phyloP scores from a whole-genome alignment of 2,329 filamentous ascomycete genomes.

The Atkinsonella hypoxylon region DNA sequence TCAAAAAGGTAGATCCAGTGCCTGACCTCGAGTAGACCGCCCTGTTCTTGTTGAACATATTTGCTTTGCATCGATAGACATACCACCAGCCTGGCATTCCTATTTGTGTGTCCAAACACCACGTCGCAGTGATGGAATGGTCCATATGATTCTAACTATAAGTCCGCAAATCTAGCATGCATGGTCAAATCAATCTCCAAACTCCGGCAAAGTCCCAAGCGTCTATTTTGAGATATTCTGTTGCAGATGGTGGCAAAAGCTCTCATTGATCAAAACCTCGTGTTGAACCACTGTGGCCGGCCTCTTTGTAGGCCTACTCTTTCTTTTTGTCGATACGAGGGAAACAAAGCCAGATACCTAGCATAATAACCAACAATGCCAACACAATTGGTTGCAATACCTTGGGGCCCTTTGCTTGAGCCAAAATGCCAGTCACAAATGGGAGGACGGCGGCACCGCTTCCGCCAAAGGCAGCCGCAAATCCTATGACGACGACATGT shows the following conservation, averaged over 20 bases:
- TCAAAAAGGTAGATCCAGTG: constrained; percentile 32
- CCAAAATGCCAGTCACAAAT: constrained; percentile 51
- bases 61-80: neutral
- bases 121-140: too few species aligned
- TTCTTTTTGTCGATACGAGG: constrained; percentile 27
- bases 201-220: too few species aligned
- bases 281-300: too few species aligned
- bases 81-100: neutral
- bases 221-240: too few species aligned
- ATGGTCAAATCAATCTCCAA: too few species aligned
- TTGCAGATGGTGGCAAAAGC: too few species aligned
- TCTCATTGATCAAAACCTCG: too few species aligned
- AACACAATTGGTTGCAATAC: constrained; percentile 40
- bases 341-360: constrained; percentile 24
- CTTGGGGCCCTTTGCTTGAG: constrained; percentile 33
- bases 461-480: constrained; percentile 61
- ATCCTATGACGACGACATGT: constrained; percentile 62
- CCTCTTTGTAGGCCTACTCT: constrained; percentile 14
- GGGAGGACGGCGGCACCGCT: constrained; percentile 50
- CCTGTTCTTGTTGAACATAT: neutral
- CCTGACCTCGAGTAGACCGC: constrained; percentile 14
- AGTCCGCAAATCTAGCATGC: too few species aligned
- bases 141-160: too few species aligned
- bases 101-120: too few species aligned
- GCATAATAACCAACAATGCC: constrained; percentile 26